Percentiles rank a stretch among this genome's conserved stretches.
Conservation (phyloP, 192 early-diverging fungal species). For the Gaertneriomyces sp. region DNA sequence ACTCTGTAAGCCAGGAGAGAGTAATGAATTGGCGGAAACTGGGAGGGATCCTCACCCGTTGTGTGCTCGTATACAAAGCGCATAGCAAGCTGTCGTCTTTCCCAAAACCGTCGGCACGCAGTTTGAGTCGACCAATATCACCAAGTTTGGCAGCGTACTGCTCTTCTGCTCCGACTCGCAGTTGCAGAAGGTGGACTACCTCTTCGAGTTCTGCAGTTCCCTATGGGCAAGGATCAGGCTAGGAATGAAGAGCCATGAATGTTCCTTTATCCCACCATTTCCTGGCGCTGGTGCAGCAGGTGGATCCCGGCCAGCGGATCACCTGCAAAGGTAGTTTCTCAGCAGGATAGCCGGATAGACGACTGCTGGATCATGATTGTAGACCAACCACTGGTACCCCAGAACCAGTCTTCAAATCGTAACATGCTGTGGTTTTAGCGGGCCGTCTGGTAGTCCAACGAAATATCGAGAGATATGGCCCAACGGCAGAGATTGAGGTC, state of each 20-base stretch:
- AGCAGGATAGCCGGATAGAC: not conserved
- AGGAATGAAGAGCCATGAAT: slow-evolving; percentile 11
- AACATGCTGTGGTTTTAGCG: slow-evolving; percentile 6
- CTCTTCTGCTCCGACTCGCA: slow-evolving; percentile 33
- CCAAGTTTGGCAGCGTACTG: slow-evolving; percentile 35
- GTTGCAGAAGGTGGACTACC: not conserved
- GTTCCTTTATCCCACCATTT: slow-evolving; percentile 18
- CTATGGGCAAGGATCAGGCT: slow-evolving; percentile 23
- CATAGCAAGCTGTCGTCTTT: slow-evolving; percentile 26
- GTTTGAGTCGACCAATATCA: slow-evolving; percentile 18
- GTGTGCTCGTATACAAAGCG: slow-evolving; percentile 26
- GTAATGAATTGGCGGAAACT: too few relatives aligned
- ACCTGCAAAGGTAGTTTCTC: slow-evolving; percentile 2
- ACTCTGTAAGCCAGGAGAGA: too few relatives aligned
- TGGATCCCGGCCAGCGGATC: slow-evolving; percentile 32
- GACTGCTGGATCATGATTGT: too few relatives aligned
- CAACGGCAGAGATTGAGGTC: too few relatives aligned
- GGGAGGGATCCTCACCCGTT: slow-evolving; percentile 8
- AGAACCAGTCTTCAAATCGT: slow-evolving; percentile 45
- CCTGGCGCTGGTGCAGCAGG: slow-evolving; percentile 29
- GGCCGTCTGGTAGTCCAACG: too few relatives aligned
- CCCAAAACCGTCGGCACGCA: slow-evolving; percentile 20
- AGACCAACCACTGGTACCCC: slow-evolving; percentile 34
- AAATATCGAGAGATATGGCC: too few relatives aligned
- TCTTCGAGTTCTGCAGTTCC: slow-evolving; percentile 41